These are phyloP conservation scores for Haplosporangium sp. DNA, from an alignment of 371 early-diverging fungal genomes.

Conservation along the genomic window DNA sequence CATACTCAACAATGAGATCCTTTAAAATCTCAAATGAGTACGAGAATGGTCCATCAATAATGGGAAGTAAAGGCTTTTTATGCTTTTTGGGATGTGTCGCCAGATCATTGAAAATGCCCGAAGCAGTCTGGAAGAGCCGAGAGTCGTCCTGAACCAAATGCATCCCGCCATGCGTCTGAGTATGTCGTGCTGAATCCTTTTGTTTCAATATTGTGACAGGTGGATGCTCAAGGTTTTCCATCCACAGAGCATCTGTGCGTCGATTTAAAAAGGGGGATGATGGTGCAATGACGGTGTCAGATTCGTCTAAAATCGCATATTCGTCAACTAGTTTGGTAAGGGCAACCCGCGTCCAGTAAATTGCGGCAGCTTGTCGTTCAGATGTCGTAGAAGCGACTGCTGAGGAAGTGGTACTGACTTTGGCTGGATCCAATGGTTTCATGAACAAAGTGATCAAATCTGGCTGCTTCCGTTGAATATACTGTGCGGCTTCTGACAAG, in stretches of 20 bases:
- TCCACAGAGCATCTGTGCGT: constrained; percentile 26
- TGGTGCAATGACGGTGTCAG: constrained; percentile 10
- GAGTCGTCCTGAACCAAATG: constrained; percentile 35
- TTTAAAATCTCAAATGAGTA: constrained; percentile 9
- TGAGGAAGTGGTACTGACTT: not conserved
- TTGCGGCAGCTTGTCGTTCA: constrained; percentile 19
- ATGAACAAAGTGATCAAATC: not conserved
- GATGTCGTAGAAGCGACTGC: not conserved
- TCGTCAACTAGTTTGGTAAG: constrained; percentile 19
- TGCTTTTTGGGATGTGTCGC: constrained; percentile 27
- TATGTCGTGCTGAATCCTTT: not conserved
- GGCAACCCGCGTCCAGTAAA: constrained; percentile 38
- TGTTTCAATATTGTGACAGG: constrained; percentile 1
- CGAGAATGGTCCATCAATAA: constrained; percentile 37
- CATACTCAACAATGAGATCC: constrained; percentile 33
- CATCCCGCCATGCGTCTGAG: constrained; percentile 10
- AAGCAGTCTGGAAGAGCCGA: constrained; percentile 42
- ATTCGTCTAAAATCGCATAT: not conserved
- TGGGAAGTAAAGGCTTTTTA: constrained; percentile 9
- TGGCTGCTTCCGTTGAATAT: constrained; percentile 20
- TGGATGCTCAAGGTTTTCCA: constrained; percentile 25
- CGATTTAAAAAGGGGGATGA: constrained; percentile 43
- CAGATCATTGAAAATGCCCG: constrained; percentile 40
- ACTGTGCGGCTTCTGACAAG: constrained; percentile 37
- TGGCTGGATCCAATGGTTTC: not conserved